Base-by-base conservation (phyloP, 2,329 filamentous ascomycete genomes). In the Apiospora saccharicola region DNA sequence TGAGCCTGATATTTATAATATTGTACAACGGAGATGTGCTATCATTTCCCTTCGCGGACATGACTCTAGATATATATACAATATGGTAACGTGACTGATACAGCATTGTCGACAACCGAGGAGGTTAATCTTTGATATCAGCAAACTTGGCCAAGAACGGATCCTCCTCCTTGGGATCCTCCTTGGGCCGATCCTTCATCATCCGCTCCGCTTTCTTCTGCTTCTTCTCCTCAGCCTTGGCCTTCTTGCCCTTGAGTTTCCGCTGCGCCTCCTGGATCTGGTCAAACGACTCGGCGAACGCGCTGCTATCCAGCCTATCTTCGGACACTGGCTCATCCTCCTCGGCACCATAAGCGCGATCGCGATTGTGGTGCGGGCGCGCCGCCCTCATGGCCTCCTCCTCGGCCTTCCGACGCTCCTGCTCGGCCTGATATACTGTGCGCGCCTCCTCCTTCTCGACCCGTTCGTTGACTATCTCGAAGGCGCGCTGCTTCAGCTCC, bases 181-280 rank as follows among this genome's bases (percentile, higher is more conserved):
- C 34, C 57, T 64, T 64, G 57, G 57, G 57, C 4, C 57, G 57
- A n/a, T 64, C 57, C 34, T 64, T 64, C 57, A 41, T 41, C 57
- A 64, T 64, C 10, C 57, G 34, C 57, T 64, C 57, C 2, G 57
- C 57, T 34, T 41, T 64, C 57, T 64, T 64, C 57, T 49, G 67
- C 67, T 49, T 69, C 44, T 69, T 46, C 14, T 26, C 67, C 44
- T 49, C 44, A 4, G 26, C 26, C 57, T 64, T 64, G 67, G 44
- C 44, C 44, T 69, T 69, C 34, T 69, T 69, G 44, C 67, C 67
- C 67, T 69, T 69, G 16, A 69, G 67, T 26, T 64, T 19, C 34
- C 30, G 57, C 34, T 64, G 30, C 34, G 22, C 22, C 34, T 8
- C 14, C 34, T 64, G 19, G 57, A 64, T 41, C 57, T 64, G 57